Evolutionary conservation across 2,329 filamentous ascomycete genomes (phyloP), one percentile per base, ranked within the genome.

Genomic region (Ramichloridium luteum): DNA sequence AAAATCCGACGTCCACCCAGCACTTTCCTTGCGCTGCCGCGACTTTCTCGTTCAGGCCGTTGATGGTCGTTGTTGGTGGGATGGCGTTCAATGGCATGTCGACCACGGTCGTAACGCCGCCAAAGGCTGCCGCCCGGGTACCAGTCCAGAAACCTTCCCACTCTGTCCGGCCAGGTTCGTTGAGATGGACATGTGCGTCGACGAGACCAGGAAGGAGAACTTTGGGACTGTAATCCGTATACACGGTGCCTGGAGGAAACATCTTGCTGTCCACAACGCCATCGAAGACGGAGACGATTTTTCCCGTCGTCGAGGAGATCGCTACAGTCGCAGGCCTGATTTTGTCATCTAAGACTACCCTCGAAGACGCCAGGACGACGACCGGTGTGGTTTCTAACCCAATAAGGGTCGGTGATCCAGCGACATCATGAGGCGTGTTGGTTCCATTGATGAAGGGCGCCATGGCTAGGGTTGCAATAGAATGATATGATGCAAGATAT

Each of bases 1-100:
- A 96, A 59, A 98, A 96, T 16, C 85, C 90, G n/a, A 96, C 86
- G 49, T 96, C 90, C 15, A 96, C 84, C 88, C 88, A 98, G 60
- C 88, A 93, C 60, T 96, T 80, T 18, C 81, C 84, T 39, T 72
- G 60, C 25, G 84, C 84, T 14, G 90, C 90, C 16, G 72, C 70
- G 28, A 93, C 66, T 66, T 98, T 98, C 62, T 84, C 80, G 39
- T 79, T 67, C 45, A 98, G 70, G 5, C 80, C 83, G 12, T 67
- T 65, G 3, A 96, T 68, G 0, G 88, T 96, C 6, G 88, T 96
- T 0, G 90, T 98, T 0, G 90, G 90, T 20, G 90, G 90, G 32
- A 98, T 93, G 29, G 88, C 85, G 60, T 98, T 98, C 40, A 96
- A 60, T 18, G 90, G 90, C 90, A 98, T 98, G 59, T 96, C 90